Conservation (phyloP, 1,139 yeast species). For the Spathaspora jeffriesii region DNA sequence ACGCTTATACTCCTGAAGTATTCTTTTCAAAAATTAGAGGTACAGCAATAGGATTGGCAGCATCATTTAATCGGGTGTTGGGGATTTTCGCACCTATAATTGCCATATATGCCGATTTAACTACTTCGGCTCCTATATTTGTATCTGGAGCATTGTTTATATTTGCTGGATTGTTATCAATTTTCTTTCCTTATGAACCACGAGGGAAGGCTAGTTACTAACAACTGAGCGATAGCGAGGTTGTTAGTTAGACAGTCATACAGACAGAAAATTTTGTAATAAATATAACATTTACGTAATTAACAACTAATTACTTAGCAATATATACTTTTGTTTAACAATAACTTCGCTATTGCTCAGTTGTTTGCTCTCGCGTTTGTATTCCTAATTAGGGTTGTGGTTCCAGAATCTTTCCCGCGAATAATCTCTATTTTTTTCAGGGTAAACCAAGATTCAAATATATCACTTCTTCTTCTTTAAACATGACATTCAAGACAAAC, state of each 20-base stretch:
- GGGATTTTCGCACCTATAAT: constrained; percentile 48
- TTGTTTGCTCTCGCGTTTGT: background rate
- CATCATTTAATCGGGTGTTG: constrained; percentile 40
- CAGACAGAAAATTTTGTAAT: too few relatives aligned
- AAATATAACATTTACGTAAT: too few relatives aligned
- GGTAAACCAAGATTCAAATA: background rate
- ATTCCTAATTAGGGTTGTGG: background rate
- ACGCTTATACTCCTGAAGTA: constrained; percentile 48
- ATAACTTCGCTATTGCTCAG: too few relatives aligned
- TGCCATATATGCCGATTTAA: constrained; percentile 43
- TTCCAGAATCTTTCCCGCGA: background rate
- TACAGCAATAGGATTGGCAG: constrained; percentile 44
- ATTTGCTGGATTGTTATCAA: constrained; percentile 31
- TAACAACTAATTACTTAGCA: too few relatives aligned
- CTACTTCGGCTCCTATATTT: constrained; percentile 44
- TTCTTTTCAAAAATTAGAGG: constrained; percentile 43
- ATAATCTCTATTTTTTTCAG: background rate
- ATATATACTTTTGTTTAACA: too few relatives aligned
- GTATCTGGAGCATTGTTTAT: constrained; percentile 45
- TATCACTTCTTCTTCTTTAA: background rate
- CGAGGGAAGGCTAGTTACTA: constrained; percentile 21
- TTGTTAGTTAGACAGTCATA: too few relatives aligned
- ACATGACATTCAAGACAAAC: constrained; percentile 53
- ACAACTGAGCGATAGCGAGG: too few relatives aligned
- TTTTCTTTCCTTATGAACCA: constrained; percentile 44